Conservation (phyloP, 768 basidiomycete genomes). For the Mycena indigotica region DNA sequence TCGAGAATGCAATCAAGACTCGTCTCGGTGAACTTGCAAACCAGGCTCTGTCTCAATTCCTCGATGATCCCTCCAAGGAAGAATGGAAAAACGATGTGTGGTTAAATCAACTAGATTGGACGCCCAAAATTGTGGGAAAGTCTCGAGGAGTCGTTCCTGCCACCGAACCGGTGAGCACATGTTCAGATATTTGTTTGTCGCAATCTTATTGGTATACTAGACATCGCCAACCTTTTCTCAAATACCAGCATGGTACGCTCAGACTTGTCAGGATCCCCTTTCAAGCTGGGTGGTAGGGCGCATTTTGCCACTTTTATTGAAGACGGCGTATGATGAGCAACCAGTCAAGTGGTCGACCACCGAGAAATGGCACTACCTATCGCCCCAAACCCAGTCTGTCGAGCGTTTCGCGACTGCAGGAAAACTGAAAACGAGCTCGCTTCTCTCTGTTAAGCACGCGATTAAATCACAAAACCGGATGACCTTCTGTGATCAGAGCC, state of each 20-base stretch:
- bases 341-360: constrained; percentile 57
- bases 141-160: constrained; percentile 63
- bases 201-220: background rate
- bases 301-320: constrained; percentile 69
- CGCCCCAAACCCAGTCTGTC: constrained; percentile 30
- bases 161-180: constrained; percentile 29
- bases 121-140: constrained; percentile 76
- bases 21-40: constrained; percentile 72
- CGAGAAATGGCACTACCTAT: constrained; percentile 71
- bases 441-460: constrained; percentile 53
- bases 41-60: constrained; percentile 48
- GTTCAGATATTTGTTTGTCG: background rate
- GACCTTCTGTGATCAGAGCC: constrained; percentile 39
- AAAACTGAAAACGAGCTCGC: constrained; percentile 41
- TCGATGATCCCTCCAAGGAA: constrained; percentile 34
- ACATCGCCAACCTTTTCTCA: constrained; percentile 6
- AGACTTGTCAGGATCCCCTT: constrained; percentile 48
- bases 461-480: constrained; percentile 45
- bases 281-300: constrained; percentile 46
- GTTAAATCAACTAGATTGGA: constrained; percentile 94
- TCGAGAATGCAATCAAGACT: constrained; percentile 63
- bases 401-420: constrained; percentile 46
- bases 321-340: constrained; percentile 58
- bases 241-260: constrained; percentile 61
- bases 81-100: constrained; percentile 77